phyloP scores from a whole-genome alignment of 1,139 yeast genomes.

The Tardiomyces digboiensis region DNA sequence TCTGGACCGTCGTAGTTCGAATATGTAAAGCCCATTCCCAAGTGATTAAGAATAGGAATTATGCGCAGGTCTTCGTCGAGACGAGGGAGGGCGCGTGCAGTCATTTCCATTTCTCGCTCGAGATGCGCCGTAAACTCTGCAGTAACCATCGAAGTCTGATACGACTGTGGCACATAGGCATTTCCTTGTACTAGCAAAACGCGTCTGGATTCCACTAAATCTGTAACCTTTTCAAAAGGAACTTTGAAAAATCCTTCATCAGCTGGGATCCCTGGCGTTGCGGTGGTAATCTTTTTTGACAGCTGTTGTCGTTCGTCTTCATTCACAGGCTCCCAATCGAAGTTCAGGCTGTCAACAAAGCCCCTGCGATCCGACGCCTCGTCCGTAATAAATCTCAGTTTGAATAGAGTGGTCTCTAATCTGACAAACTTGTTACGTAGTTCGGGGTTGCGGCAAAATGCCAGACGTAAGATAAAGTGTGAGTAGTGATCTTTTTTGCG shows the following conservation, averaged over 20 bases:
- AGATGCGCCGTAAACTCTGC: constrained; percentile 58
- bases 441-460: constrained; percentile 84
- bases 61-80: constrained; percentile 89
- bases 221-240: constrained; percentile 80
- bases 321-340: constrained; percentile 63
- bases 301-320: constrained; percentile 49
- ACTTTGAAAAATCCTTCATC: constrained; percentile 65
- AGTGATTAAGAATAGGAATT: constrained; percentile 69
- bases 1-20: constrained; percentile 27
- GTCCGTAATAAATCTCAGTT: constrained; percentile 55
- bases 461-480: constrained; percentile 78
- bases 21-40: constrained; percentile 55
- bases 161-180: constrained; percentile 79
- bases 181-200: constrained; percentile 58
- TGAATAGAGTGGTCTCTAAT: constrained; percentile 68
- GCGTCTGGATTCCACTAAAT: constrained; percentile 58
- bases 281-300: constrained; percentile 33
- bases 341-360: constrained; percentile 44
- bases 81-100: constrained; percentile 74
- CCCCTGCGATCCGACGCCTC: constrained; percentile 62
- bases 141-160: constrained; percentile 58
- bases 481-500: constrained; percentile 87
- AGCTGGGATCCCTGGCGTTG: constrained; percentile 26
- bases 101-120: constrained; percentile 43
- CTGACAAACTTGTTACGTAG: constrained; percentile 68